These are phyloP conservation scores for Pseudoscleropodium purum DNA, from an alignment of 225 moss, liverwort and hornwort genomes.

Conservation along the genomic window DNA sequence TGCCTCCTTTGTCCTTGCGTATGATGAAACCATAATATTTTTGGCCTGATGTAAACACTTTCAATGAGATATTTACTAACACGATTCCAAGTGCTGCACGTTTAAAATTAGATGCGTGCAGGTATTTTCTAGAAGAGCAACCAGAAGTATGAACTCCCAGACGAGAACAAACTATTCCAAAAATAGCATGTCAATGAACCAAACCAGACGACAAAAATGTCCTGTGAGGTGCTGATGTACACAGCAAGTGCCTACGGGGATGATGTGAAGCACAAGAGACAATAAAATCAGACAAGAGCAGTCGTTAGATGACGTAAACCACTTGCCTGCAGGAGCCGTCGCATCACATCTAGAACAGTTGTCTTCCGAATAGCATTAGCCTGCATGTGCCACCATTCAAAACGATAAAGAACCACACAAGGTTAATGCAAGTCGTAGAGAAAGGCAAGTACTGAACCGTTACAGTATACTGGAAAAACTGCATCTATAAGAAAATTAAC, in stretches of 20 bases:
- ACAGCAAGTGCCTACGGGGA: background rate
- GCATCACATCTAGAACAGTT: slow-evolving; percentile 97
- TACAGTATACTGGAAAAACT: background rate
- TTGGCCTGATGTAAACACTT: slow-evolving; percentile 55
- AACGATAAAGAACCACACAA: background rate
- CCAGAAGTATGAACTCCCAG: background rate
- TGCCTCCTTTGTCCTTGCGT: slow-evolving; percentile 96
- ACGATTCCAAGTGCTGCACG: background rate
- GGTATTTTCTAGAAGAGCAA: background rate
- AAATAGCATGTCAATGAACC: background rate
- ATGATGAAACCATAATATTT: slow-evolving; percentile 99
- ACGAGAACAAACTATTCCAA: background rate
- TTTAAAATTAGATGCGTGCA: background rate
- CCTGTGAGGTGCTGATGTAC: background rate
- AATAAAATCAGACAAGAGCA: background rate
- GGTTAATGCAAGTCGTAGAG: background rate
- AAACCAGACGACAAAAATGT: background rate
- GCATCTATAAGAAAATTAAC: background rate
- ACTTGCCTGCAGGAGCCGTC: slow-evolving; percentile 89
- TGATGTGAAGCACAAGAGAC: background rate
- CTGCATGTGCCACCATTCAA: slow-evolving; percentile 33
- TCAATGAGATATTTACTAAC: background rate
- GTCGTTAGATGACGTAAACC: background rate
- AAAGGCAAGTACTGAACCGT: background rate
- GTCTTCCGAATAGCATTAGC: slow-evolving; percentile 99